Conservation (phyloP, 2,329 filamentous ascomycete species). For the Alternaria hordeiaustralica region DNA sequence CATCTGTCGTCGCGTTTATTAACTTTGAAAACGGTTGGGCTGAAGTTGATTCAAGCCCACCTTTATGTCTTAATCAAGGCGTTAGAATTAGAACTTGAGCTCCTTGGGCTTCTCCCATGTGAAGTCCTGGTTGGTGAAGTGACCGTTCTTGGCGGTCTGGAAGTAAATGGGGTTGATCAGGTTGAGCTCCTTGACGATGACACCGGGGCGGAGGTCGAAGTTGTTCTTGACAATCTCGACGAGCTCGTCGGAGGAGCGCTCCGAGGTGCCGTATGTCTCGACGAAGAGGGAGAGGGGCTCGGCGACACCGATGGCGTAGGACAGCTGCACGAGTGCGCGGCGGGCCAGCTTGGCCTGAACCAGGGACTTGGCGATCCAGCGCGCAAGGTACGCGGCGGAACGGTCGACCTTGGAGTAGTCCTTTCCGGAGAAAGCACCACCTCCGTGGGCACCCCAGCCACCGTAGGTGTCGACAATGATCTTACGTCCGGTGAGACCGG, state of each 20-base stretch:
- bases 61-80: slow-evolving; percentile 32
- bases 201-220: slow-evolving; percentile 97
- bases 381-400: slow-evolving; percentile 94
- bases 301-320: slow-evolving; percentile 98
- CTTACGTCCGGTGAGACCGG: slow-evolving; percentile 97
- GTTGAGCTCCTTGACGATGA: slow-evolving; percentile 97
- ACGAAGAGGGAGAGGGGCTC: slow-evolving; percentile 98
- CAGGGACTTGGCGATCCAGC: slow-evolving; percentile 99
- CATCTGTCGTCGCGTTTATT: slow-evolving; percentile 23
- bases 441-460: slow-evolving; percentile 99
- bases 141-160: slow-evolving; percentile 98
- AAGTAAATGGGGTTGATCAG: slow-evolving; percentile 96
- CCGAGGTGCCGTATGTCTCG: slow-evolving; percentile 94
- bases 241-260: slow-evolving; percentile 88
- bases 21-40: slow-evolving; percentile 17
- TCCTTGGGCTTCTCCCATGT: slow-evolving; percentile 97
- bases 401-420: slow-evolving; percentile 99
- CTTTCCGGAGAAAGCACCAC: slow-evolving; percentile 99
- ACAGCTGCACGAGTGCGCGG: slow-evolving; percentile 94
- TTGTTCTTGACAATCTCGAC: slow-evolving; percentile 93
- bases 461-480: slow-evolving; percentile 99
- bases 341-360: slow-evolving; percentile 87
- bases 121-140: slow-evolving; percentile 99
- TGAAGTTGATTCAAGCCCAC: slow-evolving; percentile 51
- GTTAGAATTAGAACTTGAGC: slow-evolving; percentile 77